phyloP scores from a whole-genome alignment of 768 basidiomycete species.

The Mycena capillaripes region DNA sequence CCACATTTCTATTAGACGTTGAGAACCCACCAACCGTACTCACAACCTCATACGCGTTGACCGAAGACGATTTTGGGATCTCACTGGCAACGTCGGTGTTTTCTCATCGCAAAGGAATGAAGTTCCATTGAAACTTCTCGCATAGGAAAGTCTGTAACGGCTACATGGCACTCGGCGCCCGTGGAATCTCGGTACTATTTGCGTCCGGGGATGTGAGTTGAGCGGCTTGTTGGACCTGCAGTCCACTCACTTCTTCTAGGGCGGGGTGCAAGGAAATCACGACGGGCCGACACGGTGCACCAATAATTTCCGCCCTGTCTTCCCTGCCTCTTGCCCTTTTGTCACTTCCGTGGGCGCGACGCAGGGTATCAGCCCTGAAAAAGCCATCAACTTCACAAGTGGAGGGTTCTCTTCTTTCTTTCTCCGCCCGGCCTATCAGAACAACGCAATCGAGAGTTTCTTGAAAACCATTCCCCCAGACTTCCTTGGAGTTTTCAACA shows the following conservation, averaged over 20 bases:
- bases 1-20: no score
- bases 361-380: not conserved
- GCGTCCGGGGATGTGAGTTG: conserved; percentile 13
- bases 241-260: not conserved
- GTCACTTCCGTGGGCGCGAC: not conserved
- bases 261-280: conserved; percentile 1
- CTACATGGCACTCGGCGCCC: not conserved
- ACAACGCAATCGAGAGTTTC: not conserved
- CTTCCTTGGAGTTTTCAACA: not conserved
- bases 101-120: no score
- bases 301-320: not conserved
- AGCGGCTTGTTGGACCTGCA: not conserved
- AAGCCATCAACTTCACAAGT: conserved; percentile 1
- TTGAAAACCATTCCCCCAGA: not conserved
- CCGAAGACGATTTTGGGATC: no score
- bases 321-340: conserved; percentile 6
- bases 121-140: not conserved
- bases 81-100: no score
- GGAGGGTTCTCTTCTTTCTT: not conserved
- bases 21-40: no score
- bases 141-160: conserved; percentile 1
- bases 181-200: conserved; percentile 1
- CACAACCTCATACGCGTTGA: no score
- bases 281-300: not conserved
- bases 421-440: not conserved